Conservation (phyloP, 2,329 filamentous ascomycete species). For the Nemania sp. region DNA sequence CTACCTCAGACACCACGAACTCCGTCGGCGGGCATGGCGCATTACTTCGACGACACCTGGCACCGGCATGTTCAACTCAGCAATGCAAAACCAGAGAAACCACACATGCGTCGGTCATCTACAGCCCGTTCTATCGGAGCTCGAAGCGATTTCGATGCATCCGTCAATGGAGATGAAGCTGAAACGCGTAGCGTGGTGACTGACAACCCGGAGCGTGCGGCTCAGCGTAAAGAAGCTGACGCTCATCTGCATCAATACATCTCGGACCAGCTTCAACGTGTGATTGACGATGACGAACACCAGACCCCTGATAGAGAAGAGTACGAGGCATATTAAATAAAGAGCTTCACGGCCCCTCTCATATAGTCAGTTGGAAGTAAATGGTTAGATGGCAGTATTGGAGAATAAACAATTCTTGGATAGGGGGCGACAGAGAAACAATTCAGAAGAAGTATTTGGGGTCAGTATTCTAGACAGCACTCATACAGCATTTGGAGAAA, state of each 20-base stretch:
- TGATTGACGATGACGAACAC: conserved; percentile 59
- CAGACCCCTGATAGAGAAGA: conserved; percentile 38
- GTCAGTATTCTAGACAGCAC: conserved; percentile 1
- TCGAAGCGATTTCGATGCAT: conserved; percentile 73
- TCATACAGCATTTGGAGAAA: not conserved
- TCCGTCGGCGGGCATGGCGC: conserved; percentile 77
- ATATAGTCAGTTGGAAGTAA: no score
- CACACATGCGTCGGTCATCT: conserved; percentile 73
- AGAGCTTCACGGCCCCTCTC: not conserved
- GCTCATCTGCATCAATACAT: conserved; percentile 81
- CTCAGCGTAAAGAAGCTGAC: conserved; percentile 60
- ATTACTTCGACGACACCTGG: conserved; percentile 95
- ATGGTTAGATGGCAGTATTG: no score
- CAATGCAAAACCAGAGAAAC: conserved; percentile 48
- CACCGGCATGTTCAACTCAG: conserved; percentile 53
- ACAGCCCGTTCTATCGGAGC: conserved; percentile 82
- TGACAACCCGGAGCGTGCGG: conserved; percentile 55
- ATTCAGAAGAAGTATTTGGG: not conserved
- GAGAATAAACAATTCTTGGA: not conserved
- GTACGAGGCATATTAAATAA: conserved; percentile 36
- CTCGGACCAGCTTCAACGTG: conserved; percentile 74
- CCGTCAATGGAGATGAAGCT: conserved; percentile 51
- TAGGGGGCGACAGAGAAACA: not conserved
- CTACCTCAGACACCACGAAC: conserved; percentile 92
- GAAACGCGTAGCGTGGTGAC: conserved; percentile 52